phyloP scores from a whole-genome alignment of 768 basidiomycete genomes.

The Udeniomyces megalosporus region DNA sequence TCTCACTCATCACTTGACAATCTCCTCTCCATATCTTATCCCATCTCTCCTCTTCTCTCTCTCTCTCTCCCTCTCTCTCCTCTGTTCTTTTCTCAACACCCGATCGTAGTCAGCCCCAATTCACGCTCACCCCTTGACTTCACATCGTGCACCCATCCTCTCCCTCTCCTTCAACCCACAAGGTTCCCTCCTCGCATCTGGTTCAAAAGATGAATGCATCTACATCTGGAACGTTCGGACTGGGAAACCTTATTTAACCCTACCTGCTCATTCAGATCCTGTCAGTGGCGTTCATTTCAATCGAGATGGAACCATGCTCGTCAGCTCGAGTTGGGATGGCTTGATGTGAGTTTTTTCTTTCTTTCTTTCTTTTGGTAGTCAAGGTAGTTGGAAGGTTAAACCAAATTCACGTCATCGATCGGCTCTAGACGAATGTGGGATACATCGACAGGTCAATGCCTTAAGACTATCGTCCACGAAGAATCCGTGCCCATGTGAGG shows the following conservation, averaged over 20 bases:
- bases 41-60: not conserved
- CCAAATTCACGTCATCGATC: too few relatives aligned
- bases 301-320: slow-evolving; percentile 82
- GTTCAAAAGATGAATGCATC: slow-evolving; percentile 89
- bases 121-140: not conserved
- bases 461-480: slow-evolving; percentile 92
- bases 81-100: too few relatives aligned
- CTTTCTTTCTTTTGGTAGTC: not conserved
- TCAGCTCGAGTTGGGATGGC: slow-evolving; percentile 92
- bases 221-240: slow-evolving; percentile 89
- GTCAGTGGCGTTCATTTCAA: slow-evolving; percentile 90
- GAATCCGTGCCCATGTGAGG: not conserved
- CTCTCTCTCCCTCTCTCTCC: not conserved
- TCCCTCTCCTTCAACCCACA: slow-evolving; percentile 82
- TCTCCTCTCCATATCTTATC: not conserved
- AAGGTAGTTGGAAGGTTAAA: too few relatives aligned
- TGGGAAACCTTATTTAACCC: slow-evolving; percentile 71
- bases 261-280: slow-evolving; percentile 94
- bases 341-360: slow-evolving; percentile 51
- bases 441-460: slow-evolving; percentile 86
- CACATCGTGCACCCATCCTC: slow-evolving; percentile 57
- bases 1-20: too few relatives aligned
- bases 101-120: not conserved
- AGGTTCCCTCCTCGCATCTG: slow-evolving; percentile 79
- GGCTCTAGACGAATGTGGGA: slow-evolving; percentile 90